Evolutionary conservation across 805 yeast genomes (phyloP), one percentile per base, ranked within the genome.

Genomic region (Candida corydali): DNA sequence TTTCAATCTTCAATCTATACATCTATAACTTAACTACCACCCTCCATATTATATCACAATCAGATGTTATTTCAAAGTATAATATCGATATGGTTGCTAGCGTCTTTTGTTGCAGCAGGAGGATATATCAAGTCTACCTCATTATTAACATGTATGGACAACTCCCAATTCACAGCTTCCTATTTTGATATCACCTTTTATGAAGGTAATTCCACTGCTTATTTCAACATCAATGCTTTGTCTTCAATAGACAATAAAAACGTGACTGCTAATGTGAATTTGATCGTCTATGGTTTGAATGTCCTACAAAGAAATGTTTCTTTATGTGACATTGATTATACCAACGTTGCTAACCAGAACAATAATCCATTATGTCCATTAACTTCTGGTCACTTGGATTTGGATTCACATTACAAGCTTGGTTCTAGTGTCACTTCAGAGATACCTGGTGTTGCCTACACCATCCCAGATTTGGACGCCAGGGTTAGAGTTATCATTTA

Each of bases 391-490:
- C 87, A 89, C 59, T 75, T 93, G 47, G 94, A 85, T 45, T 70
- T 91, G 28, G 50, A 59, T 25, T 70, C 83, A 11, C 59, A 65
- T 20, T 71, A 79, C 47, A 43, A 50, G 4, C 45, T 87, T 8
- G 55, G 68, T 8, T 37, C 42, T 7, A 58, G 63, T 18, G 51
- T 78, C 38, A 59, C 74, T 4, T 57, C 62, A 9, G 61, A 72
- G 41, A 74, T 93, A 40, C 98, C 98, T 1, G 73, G 79, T 8
- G 69, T 93, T 16, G 96, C 96, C 2, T 93, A 79, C 61, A 79
- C 91, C 1, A 75, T 93, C 37, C 99, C 99, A 0, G 96, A 93
- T 59, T 68, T 93, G 47, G 99, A 93, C 54, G 99, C 96, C 3
- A 75, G 84, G 43, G 96, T 89, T 19, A 68, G 80, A 44, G 89